A percentile compares a stretch with the other conserved stretches of the same genome.
These are phyloP conservation scores for Abelmoschus esculentus DNA, from an alignment of 345 rosid genomes.

Conservation along the genomic window DNA sequence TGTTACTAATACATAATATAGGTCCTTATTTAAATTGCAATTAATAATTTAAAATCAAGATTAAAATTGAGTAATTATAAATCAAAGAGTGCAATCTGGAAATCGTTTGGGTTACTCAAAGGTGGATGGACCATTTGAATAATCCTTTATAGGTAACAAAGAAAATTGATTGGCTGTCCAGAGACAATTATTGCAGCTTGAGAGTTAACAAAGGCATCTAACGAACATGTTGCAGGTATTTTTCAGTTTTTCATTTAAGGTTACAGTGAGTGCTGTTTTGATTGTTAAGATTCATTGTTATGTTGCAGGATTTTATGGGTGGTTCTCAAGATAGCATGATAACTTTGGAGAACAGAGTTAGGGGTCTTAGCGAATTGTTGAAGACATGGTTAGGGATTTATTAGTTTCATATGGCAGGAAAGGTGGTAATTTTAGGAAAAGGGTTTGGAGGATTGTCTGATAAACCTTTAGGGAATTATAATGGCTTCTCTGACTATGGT, in stretches of 20 bases:
- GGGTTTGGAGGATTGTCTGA: slow-evolving; percentile 61
- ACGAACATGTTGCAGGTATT: slow-evolving; percentile 93
- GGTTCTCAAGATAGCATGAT: slow-evolving; percentile 96
- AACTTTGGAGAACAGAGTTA: slow-evolving; percentile 86
- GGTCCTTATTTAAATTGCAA: too few relatives aligned
- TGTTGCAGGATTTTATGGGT: slow-evolving; percentile 88
- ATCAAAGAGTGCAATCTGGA: slow-evolving; percentile 46
- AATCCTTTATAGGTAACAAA: slow-evolving; percentile 60
- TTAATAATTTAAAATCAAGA: too few relatives aligned
- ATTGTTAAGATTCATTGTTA: slow-evolving; percentile 17
- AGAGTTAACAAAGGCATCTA: slow-evolving; percentile 88
- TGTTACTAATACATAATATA: too few relatives aligned
- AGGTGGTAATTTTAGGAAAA: slow-evolving; percentile 43
- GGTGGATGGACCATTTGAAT: slow-evolving; percentile 68
- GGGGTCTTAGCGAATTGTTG: slow-evolving; percentile 94
- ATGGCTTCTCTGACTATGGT: slow-evolving; percentile 60
- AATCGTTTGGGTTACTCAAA: slow-evolving; percentile 49
- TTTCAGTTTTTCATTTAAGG: slow-evolving; percentile 9
- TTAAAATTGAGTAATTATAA: too few relatives aligned
- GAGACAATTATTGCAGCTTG: slow-evolving; percentile 85
- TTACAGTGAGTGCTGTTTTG: slow-evolving; percentile 10
- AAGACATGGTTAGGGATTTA: slow-evolving; percentile 90
- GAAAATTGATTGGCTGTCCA: slow-evolving; percentile 94
- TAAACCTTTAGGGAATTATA: slow-evolving; percentile 58
- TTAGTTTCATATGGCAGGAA: slow-evolving; percentile 75